A percentile compares a stretch with the other conserved stretches of the same genome.
These are phyloP conservation scores for Penicillium sp. DNA, from an alignment of 2,329 filamentous ascomycete species.

Conservation along the genomic window DNA sequence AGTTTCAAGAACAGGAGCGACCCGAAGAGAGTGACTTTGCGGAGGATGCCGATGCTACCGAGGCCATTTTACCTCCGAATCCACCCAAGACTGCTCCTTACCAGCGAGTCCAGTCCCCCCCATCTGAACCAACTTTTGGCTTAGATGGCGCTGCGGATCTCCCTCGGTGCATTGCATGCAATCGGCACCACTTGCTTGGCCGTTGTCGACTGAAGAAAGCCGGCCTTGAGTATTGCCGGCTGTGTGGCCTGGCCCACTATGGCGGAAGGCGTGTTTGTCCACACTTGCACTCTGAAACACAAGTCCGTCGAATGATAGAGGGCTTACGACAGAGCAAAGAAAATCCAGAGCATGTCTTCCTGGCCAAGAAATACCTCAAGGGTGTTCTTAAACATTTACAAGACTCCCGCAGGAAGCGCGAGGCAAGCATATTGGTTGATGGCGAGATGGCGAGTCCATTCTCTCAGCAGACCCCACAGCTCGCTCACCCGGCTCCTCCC, in stretches of 20 bases:
- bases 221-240: conserved; percentile 62
- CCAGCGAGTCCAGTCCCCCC: conserved; percentile 35
- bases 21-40: conserved; percentile 29
- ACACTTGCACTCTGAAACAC: conserved; percentile 62
- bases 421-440: not conserved
- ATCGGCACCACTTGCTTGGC: conserved; percentile 56
- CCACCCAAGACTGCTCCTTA: conserved; percentile 37
- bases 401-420: conserved; percentile 47
- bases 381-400: conserved; percentile 59
- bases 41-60: conserved; percentile 6
- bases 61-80: conserved; percentile 15
- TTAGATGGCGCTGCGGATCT: conserved; percentile 24
- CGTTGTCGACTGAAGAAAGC: conserved; percentile 62
- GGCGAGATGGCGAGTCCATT: no score
- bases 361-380: conserved; percentile 58
- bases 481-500: not conserved
- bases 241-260: conserved; percentile 65
- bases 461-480: not conserved
- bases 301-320: conserved; percentile 65
- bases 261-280: conserved; percentile 60
- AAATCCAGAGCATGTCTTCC: conserved; percentile 52
- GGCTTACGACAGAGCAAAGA: conserved; percentile 62
- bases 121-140: conserved; percentile 1
- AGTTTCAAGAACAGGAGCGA: conserved; percentile 32
- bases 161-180: conserved; percentile 56